Percentiles rank a stretch among this genome's conserved stretches.
These are phyloP conservation scores for Populus trichocarpa DNA, from an alignment of 441 rosid genomes.

Conservation along the genomic window DNA sequence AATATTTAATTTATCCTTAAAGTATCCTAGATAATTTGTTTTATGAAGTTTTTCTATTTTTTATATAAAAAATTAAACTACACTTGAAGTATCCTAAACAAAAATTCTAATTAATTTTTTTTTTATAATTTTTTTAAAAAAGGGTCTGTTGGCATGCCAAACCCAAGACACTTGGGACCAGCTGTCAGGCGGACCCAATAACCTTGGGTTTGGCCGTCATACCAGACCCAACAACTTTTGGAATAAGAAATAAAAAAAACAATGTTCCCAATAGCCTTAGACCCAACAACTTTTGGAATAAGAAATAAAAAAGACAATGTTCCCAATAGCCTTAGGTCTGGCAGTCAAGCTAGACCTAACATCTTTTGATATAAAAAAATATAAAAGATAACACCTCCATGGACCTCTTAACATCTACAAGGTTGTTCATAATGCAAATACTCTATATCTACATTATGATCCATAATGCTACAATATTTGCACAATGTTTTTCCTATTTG, in stretches of 20 bases:
- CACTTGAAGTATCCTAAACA: no score
- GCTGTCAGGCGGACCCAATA: rapidly evolving
- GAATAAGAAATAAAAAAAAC: rapidly evolving
- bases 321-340: rapidly evolving
- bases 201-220: rapidly evolving
- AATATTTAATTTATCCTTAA: no score
- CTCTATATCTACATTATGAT: rapidly evolving
- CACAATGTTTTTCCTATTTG: rapidly evolving
- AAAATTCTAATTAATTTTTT: no score
- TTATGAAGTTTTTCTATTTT: no score
- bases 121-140: no score
- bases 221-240: no score
- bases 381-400: rapidly evolving
- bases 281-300: no score
- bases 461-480: no score
- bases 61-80: no score
- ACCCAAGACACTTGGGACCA: rapidly evolving
- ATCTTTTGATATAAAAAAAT: no score
- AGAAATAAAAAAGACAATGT: rapidly evolving
- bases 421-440: rapidly evolving
- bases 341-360: rapidly evolving
- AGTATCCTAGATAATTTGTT: no score
- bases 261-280: rapidly evolving
- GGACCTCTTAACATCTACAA: rapidly evolving
- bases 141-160: no score